Conservation (phyloP, 2,329 filamentous ascomycete species). For the Cladosporium sp. region DNA sequence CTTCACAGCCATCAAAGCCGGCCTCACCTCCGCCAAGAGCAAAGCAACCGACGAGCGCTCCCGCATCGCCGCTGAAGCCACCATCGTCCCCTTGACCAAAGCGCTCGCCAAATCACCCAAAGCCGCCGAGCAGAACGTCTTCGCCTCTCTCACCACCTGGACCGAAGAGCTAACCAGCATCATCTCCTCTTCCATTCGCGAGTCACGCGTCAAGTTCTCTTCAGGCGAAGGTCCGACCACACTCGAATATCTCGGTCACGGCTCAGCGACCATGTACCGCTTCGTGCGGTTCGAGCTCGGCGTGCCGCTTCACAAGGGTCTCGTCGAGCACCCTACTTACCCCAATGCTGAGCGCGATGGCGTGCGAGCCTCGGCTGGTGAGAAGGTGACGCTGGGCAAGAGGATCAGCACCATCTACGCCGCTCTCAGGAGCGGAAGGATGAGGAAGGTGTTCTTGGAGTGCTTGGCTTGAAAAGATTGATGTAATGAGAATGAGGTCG, state of each 20-base stretch:
- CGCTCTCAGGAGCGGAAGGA: conserved; percentile 21
- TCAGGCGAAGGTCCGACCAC: conserved; percentile 6
- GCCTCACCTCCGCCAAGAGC: conserved; percentile 13
- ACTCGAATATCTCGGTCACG: conserved; percentile 17
- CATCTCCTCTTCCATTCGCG: conserved; percentile 9
- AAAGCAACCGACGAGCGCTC: conserved; percentile 11
- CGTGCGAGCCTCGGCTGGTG: conserved; percentile 8
- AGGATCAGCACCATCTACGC: conserved; percentile 22
- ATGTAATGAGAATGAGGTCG: too few species aligned
- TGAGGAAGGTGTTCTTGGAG: conserved; percentile 17
- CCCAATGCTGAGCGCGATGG: conserved; percentile 14
- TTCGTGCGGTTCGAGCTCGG: conserved; percentile 20
- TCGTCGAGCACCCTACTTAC: conserved; percentile 23
- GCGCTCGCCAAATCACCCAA: not conserved
- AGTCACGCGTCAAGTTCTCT: conserved; percentile 11
- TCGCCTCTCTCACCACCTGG: conserved; percentile 5
- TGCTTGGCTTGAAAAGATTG: conserved; percentile 10
- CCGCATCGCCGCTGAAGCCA: conserved; percentile 10
- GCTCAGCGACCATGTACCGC: conserved; percentile 19
- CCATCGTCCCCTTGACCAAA: conserved; percentile 12
- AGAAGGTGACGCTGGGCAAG: conserved; percentile 19
- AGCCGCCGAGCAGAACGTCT: not conserved
- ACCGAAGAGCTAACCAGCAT: not conserved
- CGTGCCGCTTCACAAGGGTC: conserved; percentile 19
- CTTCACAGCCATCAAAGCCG: conserved; percentile 11